These are phyloP conservation scores for Leccinum variicolor DNA, from an alignment of 768 basidiomycete species.

Conservation along the genomic window DNA sequence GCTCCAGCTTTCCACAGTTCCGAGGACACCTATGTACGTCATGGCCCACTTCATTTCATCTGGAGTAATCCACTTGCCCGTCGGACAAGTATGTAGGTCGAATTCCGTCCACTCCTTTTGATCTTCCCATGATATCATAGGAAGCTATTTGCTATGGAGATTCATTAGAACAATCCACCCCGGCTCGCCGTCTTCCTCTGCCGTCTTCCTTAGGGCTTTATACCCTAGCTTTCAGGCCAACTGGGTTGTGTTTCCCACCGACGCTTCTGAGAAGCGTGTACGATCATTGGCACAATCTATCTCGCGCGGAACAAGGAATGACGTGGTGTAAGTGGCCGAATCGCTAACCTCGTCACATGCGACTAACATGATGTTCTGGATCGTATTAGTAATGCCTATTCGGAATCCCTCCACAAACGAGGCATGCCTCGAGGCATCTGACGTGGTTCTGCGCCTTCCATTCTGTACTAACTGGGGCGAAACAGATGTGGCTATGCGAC, in stretches of 20 bases:
- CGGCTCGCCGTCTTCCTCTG: too few species aligned
- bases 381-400: constrained; percentile 4
- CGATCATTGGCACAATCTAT: background rate
- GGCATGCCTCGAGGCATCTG: constrained; percentile 28
- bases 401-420: constrained; percentile 17
- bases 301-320: background rate
- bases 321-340: constrained; percentile 3
- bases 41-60: background rate
- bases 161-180: background rate
- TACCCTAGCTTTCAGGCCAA: background rate
- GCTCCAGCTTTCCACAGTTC: background rate
- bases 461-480: background rate
- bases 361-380: constrained; percentile 9
- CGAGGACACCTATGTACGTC: constrained; percentile 1
- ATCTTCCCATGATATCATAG: constrained; percentile 5
- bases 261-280: background rate
- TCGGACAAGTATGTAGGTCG: constrained; percentile 4
- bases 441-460: constrained; percentile 21
- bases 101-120: constrained; percentile 1
- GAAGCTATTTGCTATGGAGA: constrained; percentile 1
- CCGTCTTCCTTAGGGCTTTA: background rate
- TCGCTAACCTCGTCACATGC: constrained; percentile 11
- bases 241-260: background rate
- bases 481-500: constrained; percentile 1
- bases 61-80: background rate